These are phyloP conservation scores for Blastobotrys mokoenaii DNA, from an alignment of 805 yeast genomes.

Conservation along the genomic window DNA sequence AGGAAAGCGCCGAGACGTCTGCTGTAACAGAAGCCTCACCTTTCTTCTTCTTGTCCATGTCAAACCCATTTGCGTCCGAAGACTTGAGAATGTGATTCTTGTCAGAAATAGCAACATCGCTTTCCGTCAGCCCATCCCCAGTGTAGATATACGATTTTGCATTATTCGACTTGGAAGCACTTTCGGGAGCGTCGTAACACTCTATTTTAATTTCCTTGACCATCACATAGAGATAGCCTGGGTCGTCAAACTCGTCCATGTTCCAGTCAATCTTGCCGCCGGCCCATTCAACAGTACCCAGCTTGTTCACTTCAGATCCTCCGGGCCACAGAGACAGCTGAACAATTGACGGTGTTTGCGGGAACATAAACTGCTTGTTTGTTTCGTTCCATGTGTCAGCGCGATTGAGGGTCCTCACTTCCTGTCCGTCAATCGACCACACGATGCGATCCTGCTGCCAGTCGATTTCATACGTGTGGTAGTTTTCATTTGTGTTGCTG, in stretches of 20 bases:
- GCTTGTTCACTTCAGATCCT: conserved; percentile 39
- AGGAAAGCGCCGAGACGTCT: too few relatives aligned
- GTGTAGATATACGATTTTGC: conserved; percentile 48
- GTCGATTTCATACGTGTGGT: conserved; percentile 69
- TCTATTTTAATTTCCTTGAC: conserved; percentile 52
- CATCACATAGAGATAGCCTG: conserved; percentile 72
- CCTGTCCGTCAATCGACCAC: conserved; percentile 68
- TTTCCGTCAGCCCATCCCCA: conserved; percentile 34
- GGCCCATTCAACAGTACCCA: conserved; percentile 69
- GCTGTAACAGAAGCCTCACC: too few relatives aligned
- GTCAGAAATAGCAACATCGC: conserved; percentile 52
- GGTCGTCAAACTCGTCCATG: conserved; percentile 56
- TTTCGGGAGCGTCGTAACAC: conserved; percentile 63
- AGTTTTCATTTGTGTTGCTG: conserved; percentile 52
- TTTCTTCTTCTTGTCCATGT: neutral
- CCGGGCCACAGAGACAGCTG: conserved; percentile 56
- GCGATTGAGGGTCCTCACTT: conserved; percentile 56
- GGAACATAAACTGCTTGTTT: conserved; percentile 58
- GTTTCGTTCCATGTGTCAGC: conserved; percentile 50
- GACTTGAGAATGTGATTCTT: conserved; percentile 25
- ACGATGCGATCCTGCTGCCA: conserved; percentile 68
- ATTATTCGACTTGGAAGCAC: conserved; percentile 38
- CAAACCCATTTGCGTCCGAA: neutral
- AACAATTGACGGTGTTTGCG: conserved; percentile 81
- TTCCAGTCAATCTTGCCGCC: conserved; percentile 87